Conservation (phyloP, 1,284 basidiomycete species). For the Heterobasidion irregulare region DNA sequence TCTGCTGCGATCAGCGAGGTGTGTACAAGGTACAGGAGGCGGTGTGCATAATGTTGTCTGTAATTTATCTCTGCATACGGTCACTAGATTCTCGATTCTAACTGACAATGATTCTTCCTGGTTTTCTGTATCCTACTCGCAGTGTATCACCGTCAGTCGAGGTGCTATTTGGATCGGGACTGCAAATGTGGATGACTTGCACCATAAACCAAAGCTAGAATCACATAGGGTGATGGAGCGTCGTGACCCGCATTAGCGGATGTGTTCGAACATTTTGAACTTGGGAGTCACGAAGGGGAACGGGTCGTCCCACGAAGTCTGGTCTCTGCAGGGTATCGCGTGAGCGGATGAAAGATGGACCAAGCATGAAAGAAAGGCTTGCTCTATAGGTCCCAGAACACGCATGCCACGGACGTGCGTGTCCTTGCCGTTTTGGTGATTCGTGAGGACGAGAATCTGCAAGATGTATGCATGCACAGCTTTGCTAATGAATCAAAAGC, state of each 20-base stretch:
- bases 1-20: background rate
- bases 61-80: background rate
- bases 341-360: background rate
- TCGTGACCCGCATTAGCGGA: slow-evolving; percentile 38
- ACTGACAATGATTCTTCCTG: too few species aligned
- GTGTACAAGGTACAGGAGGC: background rate
- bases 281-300: slow-evolving; percentile 55
- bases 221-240: too few species aligned
- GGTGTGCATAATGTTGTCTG: background rate
- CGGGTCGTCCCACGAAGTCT: slow-evolving; percentile 47
- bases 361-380: slow-evolving; percentile 20
- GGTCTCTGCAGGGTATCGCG: slow-evolving; percentile 12
- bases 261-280: slow-evolving; percentile 74
- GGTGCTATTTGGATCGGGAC: too few species aligned
- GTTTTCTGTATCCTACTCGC: too few species aligned
- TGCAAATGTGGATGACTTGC: too few species aligned
- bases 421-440: slow-evolving; percentile 98
- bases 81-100: too few species aligned
- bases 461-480: slow-evolving; percentile 86
- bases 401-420: slow-evolving; percentile 91
- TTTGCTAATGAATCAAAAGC: slow-evolving; percentile 41
- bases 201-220: too few species aligned
- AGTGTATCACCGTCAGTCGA: too few species aligned
- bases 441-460: slow-evolving; percentile 86
- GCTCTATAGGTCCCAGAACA: slow-evolving; percentile 83